Percentiles rank a stretch among this genome's conserved stretches.
These are phyloP conservation scores for Adenanthera pavonina DNA, from an alignment of 306 rosid genomes.

Conservation along the genomic window DNA sequence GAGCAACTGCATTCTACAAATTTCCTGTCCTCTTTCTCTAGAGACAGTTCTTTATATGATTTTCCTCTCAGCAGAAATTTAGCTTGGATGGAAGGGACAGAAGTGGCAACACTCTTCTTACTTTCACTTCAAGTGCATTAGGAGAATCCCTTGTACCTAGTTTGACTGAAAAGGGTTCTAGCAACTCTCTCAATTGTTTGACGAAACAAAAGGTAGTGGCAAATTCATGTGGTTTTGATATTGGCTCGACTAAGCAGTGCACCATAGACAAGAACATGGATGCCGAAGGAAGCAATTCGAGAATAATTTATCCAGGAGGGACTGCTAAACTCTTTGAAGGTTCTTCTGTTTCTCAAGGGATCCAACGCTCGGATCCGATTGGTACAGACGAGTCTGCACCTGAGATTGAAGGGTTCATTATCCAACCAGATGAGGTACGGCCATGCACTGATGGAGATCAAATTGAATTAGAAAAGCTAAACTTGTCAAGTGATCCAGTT, in stretches of 20 bases:
- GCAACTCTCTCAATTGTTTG: conserved; percentile 27
- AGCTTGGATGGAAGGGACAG: conserved; percentile 45
- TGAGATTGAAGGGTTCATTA: conserved; percentile 72
- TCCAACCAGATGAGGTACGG: conserved; percentile 61
- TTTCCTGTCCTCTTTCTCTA: conserved; percentile 25
- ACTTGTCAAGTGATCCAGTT: conserved; percentile 47
- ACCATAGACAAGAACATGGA: conserved; percentile 42
- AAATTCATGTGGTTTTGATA: conserved; percentile 27
- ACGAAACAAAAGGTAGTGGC: conserved; percentile 42
- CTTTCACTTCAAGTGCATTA: conserved; percentile 33
- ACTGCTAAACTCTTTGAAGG: conserved; percentile 40
- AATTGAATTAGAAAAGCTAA: conserved; percentile 54
- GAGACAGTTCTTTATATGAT: conserved; percentile 29
- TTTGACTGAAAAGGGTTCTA: conserved; percentile 39
- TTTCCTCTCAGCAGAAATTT: conserved; percentile 48
- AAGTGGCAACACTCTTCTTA: conserved; percentile 36
- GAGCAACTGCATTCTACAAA: conserved; percentile 4
- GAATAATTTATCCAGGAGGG: conserved; percentile 44
- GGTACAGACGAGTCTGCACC: conserved; percentile 60
- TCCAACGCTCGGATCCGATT: conserved; percentile 47
- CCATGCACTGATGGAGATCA: conserved; percentile 49
- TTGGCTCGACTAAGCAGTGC: conserved; percentile 40
- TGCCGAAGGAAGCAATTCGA: conserved; percentile 46
- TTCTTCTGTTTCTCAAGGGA: conserved; percentile 50
- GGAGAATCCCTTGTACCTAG: conserved; percentile 38